Conservation (phyloP, 495 filamentous ascomycete species). For the Amniculicola lignicola region DNA sequence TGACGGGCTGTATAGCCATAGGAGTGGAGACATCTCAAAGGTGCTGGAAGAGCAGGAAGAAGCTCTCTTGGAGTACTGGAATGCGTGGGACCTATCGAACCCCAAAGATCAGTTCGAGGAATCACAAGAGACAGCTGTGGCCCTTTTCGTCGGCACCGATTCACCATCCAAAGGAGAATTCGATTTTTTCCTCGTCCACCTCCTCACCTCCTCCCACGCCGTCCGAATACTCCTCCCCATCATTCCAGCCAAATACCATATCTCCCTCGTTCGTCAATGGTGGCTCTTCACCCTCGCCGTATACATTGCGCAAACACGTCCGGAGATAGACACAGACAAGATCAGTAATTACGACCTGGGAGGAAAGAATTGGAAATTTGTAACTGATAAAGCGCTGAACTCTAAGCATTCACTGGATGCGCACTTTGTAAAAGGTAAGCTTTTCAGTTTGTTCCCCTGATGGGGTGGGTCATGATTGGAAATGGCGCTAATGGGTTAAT, state of each 20-base stretch:
- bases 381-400: slow-evolving; percentile 63
- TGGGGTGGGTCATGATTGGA: too few relatives aligned
- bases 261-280: slow-evolving; percentile 75
- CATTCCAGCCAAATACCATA: slow-evolving; percentile 68
- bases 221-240: slow-evolving; percentile 79
- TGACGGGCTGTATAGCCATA: slow-evolving; percentile 57
- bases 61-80: slow-evolving; percentile 80
- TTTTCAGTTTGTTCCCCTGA: not conserved
- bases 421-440: slow-evolving; percentile 72
- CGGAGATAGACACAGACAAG: slow-evolving; percentile 61
- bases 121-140: slow-evolving; percentile 71
- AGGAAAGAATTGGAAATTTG: slow-evolving; percentile 72
- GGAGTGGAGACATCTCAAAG: slow-evolving; percentile 56
- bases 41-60: slow-evolving; percentile 68
- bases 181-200: slow-evolving; percentile 82
- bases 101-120: slow-evolving; percentile 69
- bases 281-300: slow-evolving; percentile 77
- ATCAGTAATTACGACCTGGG: slow-evolving; percentile 59
- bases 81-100: slow-evolving; percentile 68
- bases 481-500: slow-evolving; percentile 1
- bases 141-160: slow-evolving; percentile 63
- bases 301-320: slow-evolving; percentile 72
- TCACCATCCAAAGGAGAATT: slow-evolving; percentile 56
- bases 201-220: slow-evolving; percentile 82
- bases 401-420: slow-evolving; percentile 65